phyloP scores from a whole-genome alignment of 495 filamentous ascomycete species.

The Trichoderma erinaceum region DNA sequence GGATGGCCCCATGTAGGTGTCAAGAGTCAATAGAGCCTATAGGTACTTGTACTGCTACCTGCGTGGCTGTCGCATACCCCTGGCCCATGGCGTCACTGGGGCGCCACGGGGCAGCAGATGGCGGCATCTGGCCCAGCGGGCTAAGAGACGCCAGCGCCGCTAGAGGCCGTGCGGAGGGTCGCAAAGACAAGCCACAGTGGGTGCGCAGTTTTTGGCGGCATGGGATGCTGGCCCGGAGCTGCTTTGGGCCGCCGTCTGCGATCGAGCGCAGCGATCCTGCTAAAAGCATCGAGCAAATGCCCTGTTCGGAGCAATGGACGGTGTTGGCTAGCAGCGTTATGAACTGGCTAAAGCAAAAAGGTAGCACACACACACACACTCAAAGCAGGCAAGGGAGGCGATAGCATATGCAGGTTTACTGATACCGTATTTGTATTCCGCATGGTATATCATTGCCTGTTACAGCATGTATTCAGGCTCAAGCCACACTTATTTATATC shows the following conservation, averaged over 20 bases:
- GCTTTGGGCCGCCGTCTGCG: not conserved
- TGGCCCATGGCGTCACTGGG: slow-evolving; percentile 8
- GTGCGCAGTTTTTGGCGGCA: not conserved
- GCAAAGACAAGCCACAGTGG: slow-evolving; percentile 4
- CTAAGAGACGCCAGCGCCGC: not conserved
- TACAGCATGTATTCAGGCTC: no score
- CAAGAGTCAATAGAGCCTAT: not conserved
- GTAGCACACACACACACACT: no score
- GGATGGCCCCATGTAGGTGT: no score
- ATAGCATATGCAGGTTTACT: no score
- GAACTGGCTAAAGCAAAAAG: no score
- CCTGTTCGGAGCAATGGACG: not conserved
- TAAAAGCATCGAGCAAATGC: not conserved
- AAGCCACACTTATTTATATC: no score
- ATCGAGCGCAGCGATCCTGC: slow-evolving; percentile 10
- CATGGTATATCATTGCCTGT: no score
- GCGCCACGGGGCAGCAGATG: slow-evolving; percentile 10
- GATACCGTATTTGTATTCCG: no score
- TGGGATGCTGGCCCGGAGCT: not conserved
- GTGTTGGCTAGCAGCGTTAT: not conserved
- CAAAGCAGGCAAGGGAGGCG: no score
- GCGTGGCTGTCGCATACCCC: not conserved
- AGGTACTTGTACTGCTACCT: not conserved
- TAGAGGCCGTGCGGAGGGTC: slow-evolving; percentile 3
- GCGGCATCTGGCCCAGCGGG: slow-evolving; percentile 6